Conservation (phyloP, 192 early-diverging fungal genomes). For the Phlyctochytrium planicorne region DNA sequence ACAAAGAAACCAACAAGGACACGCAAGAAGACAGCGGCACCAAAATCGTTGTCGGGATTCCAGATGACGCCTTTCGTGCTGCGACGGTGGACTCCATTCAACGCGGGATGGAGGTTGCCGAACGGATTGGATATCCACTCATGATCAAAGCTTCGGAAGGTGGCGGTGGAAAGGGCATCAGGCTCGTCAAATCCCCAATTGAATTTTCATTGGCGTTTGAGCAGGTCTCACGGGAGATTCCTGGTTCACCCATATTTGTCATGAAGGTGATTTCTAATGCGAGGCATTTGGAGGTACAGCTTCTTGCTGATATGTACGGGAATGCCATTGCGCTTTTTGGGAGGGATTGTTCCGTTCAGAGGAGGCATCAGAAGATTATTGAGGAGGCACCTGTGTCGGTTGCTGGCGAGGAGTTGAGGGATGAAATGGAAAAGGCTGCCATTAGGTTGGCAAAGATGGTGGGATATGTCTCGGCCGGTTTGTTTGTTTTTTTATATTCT, state of each 20-base stretch:
- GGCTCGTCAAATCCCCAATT: slow-evolving; percentile 76
- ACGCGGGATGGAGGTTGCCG: slow-evolving; percentile 80
- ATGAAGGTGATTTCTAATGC: slow-evolving; percentile 94
- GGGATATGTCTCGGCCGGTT: slow-evolving; percentile 89
- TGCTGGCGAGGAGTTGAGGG: slow-evolving; percentile 58
- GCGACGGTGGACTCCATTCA: slow-evolving; percentile 84
- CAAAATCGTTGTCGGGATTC: slow-evolving; percentile 76
- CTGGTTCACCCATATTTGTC: slow-evolving; percentile 96
- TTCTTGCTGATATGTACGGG: slow-evolving; percentile 93
- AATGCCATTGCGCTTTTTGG: slow-evolving; percentile 99
- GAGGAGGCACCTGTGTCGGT: slow-evolving; percentile 95
- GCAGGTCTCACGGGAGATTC: slow-evolving; percentile 92
- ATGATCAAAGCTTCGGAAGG: slow-evolving; percentile 99
- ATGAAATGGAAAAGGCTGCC: slow-evolving; percentile 93
- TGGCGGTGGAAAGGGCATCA: slow-evolving; percentile 98
- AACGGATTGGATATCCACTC: slow-evolving; percentile 91
- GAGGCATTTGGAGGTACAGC: slow-evolving; percentile 95
- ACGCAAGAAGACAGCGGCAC: slow-evolving; percentile 53
- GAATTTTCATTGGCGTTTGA: slow-evolving; percentile 75
- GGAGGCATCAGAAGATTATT: slow-evolving; percentile 98
- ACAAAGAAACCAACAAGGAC: too few species aligned
- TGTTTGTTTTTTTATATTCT: not conserved
- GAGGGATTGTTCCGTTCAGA: slow-evolving; percentile 96
- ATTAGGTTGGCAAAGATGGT: slow-evolving; percentile 91
- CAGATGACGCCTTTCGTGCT: slow-evolving; percentile 72